A percentile compares a stretch with the other conserved stretches of the same genome.
These are phyloP conservation scores for Zalaria obscura DNA, from an alignment of 2,329 filamentous ascomycete species.

Conservation along the genomic window DNA sequence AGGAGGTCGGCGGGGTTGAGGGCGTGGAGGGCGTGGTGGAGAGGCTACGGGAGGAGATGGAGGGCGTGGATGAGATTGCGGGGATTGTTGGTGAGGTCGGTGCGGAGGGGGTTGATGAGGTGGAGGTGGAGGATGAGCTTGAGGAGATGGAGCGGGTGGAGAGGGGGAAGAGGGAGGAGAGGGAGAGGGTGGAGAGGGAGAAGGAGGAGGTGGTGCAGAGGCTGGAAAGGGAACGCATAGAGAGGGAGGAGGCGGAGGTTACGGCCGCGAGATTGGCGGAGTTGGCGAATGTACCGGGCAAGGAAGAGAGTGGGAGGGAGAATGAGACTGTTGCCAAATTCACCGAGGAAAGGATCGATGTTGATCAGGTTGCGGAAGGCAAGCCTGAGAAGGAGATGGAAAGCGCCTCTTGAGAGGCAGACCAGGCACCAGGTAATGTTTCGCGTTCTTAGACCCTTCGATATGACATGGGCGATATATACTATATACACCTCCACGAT, in stretches of 20 bases:
- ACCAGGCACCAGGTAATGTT: too few species aligned
- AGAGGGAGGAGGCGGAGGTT: slow-evolving; percentile 19
- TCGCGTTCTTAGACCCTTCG: too few species aligned
- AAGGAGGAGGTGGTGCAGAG: slow-evolving; percentile 47
- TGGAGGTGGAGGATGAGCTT: slow-evolving; percentile 77
- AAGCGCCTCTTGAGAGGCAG: too few species aligned
- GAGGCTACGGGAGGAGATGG: slow-evolving; percentile 62
- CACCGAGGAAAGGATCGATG: too few species aligned
- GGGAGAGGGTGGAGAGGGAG: slow-evolving; percentile 56
- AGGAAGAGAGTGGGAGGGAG: slow-evolving; percentile 10
- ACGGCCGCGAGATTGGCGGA: slow-evolving; percentile 14
- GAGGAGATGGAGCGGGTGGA: slow-evolving; percentile 50
- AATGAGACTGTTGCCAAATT: too few species aligned
- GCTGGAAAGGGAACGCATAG: slow-evolving; percentile 41
- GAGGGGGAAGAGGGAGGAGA: slow-evolving; percentile 42
- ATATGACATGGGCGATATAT: too few species aligned
- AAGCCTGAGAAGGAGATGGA: too few species aligned
- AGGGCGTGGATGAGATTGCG: slow-evolving; percentile 67
- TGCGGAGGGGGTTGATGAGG: slow-evolving; percentile 51
- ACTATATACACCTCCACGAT: too few species aligned
- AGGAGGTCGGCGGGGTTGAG: slow-evolving; percentile 62
- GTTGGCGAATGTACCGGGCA: slow-evolving; percentile 23
- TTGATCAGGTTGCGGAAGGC: too few species aligned
- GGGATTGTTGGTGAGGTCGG: slow-evolving; percentile 54
- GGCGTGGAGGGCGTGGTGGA: slow-evolving; percentile 65